These are phyloP conservation scores for Helichrysum umbraculigerum DNA, from an alignment of 129 eudicot genomes.

Conservation along the genomic window DNA sequence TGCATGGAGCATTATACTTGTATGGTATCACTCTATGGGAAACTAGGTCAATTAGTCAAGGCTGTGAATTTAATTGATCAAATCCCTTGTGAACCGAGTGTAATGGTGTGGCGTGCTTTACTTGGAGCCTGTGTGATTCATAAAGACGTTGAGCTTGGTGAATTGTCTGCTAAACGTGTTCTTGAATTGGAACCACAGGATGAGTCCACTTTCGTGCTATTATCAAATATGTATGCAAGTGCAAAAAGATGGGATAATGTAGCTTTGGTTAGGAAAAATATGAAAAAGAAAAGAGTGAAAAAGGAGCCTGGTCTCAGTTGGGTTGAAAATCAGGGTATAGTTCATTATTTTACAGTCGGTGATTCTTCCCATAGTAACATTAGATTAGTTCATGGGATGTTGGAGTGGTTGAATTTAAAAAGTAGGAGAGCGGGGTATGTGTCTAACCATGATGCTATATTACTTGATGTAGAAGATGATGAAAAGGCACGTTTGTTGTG, in stretches of 20 bases:
- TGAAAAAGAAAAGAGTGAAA: conserved; percentile 69
- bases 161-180: conserved; percentile 51
- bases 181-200: conserved; percentile 78
- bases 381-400: conserved; percentile 61
- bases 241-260: conserved; percentile 74
- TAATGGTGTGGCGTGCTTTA: conserved; percentile 85
- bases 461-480: conserved; percentile 84
- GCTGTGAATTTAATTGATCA: conserved; percentile 55
- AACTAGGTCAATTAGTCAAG: conserved; percentile 59
- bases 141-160: conserved; percentile 65
- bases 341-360: conserved; percentile 72
- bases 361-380: conserved; percentile 63
- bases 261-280: conserved; percentile 64
- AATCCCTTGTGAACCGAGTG: conserved; percentile 68
- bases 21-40: conserved; percentile 69
- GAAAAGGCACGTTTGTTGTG: conserved; percentile 66
- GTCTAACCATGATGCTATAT: conserved; percentile 53
- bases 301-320: conserved; percentile 86
- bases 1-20: conserved; percentile 84
- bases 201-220: conserved; percentile 59
- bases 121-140: conserved; percentile 79
- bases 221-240: conserved; percentile 68
- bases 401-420: conserved; percentile 69
- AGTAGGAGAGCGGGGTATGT: conserved; percentile 47
- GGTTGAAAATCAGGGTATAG: conserved; percentile 66